phyloP scores from a whole-genome alignment of 108 stramenopile species.

The Pseudonitzschia delicatissima region DNA sequence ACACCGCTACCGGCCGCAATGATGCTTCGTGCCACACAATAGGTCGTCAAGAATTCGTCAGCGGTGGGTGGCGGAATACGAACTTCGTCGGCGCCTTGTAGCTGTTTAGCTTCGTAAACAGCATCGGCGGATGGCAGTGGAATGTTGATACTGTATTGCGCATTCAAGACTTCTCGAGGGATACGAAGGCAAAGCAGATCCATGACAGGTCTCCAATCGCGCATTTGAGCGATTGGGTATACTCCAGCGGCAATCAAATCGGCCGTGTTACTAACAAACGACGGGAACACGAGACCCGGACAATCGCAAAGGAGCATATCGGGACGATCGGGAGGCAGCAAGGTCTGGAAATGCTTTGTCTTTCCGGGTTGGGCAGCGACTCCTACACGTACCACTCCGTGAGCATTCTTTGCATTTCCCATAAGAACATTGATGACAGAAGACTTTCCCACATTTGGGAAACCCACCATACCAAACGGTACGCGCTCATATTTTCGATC shows the following conservation, averaged over 20 bases:
- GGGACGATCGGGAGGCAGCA: slow-evolving; percentile 76
- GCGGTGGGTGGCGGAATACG: slow-evolving; percentile 72
- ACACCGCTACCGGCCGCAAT: slow-evolving; percentile 89
- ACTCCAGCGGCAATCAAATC: slow-evolving; percentile 96
- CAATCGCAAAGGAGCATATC: slow-evolving; percentile 97
- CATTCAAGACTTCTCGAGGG: slow-evolving; percentile 87
- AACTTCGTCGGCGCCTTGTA: slow-evolving; percentile 9
- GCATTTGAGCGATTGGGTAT: slow-evolving; percentile 97
- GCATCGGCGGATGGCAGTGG: slow-evolving; percentile 70
- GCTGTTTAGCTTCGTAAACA: slow-evolving; percentile 34
- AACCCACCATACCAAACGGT: slow-evolving; percentile 96
- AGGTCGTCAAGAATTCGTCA: slow-evolving; percentile 83
- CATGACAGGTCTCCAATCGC: slow-evolving; percentile 92
- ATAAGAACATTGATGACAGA: slow-evolving; percentile 96
- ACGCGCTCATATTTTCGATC: slow-evolving; percentile 65
- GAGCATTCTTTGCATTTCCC: slow-evolving; percentile 82
- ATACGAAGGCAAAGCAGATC: slow-evolving; percentile 87
- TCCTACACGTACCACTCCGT: slow-evolving; percentile 90
- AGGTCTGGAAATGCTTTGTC: slow-evolving; percentile 99
- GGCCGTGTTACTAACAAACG: slow-evolving; percentile 93
- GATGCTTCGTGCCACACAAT: slow-evolving; percentile 90
- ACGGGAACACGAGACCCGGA: slow-evolving; percentile 99
- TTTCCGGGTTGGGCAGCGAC: slow-evolving; percentile 98
- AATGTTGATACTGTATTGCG: slow-evolving; percentile 87
- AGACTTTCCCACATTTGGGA: slow-evolving; percentile 96